phyloP scores from a whole-genome alignment of 2,329 filamentous ascomycete species.

The Anthostomella pinea region DNA sequence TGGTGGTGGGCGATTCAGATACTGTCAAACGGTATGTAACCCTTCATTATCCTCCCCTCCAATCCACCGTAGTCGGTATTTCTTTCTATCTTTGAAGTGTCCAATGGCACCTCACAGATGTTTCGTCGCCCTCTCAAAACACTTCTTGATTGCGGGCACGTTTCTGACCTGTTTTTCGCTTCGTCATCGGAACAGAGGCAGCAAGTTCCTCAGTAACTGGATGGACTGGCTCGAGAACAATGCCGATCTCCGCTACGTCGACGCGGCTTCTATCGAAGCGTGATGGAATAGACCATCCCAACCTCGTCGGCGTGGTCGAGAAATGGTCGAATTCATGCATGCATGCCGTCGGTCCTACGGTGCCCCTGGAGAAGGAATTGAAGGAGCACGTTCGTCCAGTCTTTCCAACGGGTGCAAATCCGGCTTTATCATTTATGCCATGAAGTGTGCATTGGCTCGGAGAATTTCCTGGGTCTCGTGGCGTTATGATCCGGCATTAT shows the following conservation, averaged over 20 bases:
- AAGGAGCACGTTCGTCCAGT: neutral
- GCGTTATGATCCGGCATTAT: constrained; percentile 2
- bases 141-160: no score
- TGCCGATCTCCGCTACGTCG: constrained; percentile 85
- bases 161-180: constrained; percentile 8
- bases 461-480: constrained; percentile 1
- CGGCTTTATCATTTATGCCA: no score
- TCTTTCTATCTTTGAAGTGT: constrained; percentile 10
- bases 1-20: constrained; percentile 89
- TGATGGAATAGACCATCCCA: constrained; percentile 15
- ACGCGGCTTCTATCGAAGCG: constrained; percentile 41
- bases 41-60: constrained; percentile 14
- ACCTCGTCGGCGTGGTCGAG: no score
- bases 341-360: no score
- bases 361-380: neutral
- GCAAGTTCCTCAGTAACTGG: constrained; percentile 82
- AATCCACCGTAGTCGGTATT: no score
- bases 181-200: constrained; percentile 59
- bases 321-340: no score
- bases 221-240: constrained; percentile 89
- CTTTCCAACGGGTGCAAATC: no score
- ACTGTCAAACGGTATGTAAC: constrained; percentile 78
- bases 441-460: neutral
- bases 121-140: no score
- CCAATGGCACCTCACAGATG: constrained; percentile 3